Evolutionary conservation across 2,329 filamentous ascomycete genomes (phyloP).

Genomic region (Proliferodiscus dingleyae): DNA sequence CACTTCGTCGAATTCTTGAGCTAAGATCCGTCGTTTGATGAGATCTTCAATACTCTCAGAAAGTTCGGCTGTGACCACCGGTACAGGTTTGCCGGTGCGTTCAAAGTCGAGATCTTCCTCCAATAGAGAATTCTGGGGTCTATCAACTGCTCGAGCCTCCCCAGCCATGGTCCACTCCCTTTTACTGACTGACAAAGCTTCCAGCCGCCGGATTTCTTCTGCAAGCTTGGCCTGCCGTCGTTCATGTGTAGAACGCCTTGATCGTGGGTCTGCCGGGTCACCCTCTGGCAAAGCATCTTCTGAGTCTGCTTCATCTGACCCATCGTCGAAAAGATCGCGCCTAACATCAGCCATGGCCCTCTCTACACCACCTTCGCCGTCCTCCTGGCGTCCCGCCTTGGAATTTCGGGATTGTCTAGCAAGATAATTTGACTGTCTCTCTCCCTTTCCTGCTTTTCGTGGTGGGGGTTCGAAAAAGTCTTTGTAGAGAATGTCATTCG

Average conservation of each 20-base stretch:
- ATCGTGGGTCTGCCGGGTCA: constrained; percentile 64
- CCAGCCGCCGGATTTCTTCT: constrained; percentile 86
- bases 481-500: constrained; percentile 83
- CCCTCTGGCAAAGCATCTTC: constrained; percentile 61
- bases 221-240: constrained; percentile 78
- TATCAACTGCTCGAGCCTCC: constrained; percentile 76
- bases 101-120: constrained; percentile 97
- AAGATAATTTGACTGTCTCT: constrained; percentile 37
- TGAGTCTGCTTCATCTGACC: constrained; percentile 59
- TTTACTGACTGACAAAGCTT: constrained; percentile 83
- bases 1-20: constrained; percentile 89
- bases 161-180: constrained; percentile 86
- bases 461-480: constrained; percentile 90
- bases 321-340: constrained; percentile 83
- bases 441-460: constrained; percentile 58
- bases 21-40: constrained; percentile 88
- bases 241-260: constrained; percentile 79
- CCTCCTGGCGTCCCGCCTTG: constrained; percentile 33
- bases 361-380: constrained; percentile 65
- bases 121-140: constrained; percentile 85
- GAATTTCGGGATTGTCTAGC: constrained; percentile 38
- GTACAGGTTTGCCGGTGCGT: constrained; percentile 87
- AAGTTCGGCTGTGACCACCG: constrained; percentile 86
- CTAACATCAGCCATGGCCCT: constrained; percentile 82
- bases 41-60: constrained; percentile 89